Conservation (phyloP, 192 early-diverging fungal species). For the Mortierella hygrophila region DNA sequence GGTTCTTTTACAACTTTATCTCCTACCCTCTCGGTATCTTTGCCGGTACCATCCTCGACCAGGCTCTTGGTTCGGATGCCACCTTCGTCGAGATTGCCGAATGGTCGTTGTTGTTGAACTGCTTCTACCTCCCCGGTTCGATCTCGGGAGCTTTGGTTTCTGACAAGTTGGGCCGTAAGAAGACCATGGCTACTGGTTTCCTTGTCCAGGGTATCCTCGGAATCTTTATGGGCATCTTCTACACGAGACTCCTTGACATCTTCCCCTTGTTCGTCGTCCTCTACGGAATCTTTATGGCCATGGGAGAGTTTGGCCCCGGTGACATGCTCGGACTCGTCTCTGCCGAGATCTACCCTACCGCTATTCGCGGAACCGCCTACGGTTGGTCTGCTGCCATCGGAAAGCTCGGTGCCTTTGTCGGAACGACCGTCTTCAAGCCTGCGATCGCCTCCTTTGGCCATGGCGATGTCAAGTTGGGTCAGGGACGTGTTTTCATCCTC, state of each 20-base stretch:
- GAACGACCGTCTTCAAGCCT: conserved; percentile 61
- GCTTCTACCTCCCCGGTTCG: conserved; percentile 69
- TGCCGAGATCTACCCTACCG: conserved; percentile 66
- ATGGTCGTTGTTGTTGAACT: conserved; percentile 66
- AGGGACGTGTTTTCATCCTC: conserved; percentile 61
- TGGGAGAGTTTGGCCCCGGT: conserved; percentile 70
- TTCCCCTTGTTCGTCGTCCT: conserved; percentile 66
- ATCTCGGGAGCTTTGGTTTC: conserved; percentile 62
- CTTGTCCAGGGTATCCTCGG: conserved; percentile 62
- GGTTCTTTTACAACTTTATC: conserved; percentile 57
- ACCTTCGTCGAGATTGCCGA: conserved; percentile 58
- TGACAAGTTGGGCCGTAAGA: conserved; percentile 67
- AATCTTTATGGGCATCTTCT: conserved; percentile 63
- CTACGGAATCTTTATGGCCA: conserved; percentile 68
- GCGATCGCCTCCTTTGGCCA: conserved; percentile 48
- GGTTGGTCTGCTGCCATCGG: conserved; percentile 63
- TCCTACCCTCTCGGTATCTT: conserved; percentile 52
- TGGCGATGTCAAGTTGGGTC: conserved; percentile 46
- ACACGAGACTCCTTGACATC: conserved; percentile 53
- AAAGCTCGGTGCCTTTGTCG: conserved; percentile 51
- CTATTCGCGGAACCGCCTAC: conserved; percentile 64
- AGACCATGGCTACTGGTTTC: conserved; percentile 69
- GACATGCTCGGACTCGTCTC: conserved; percentile 63
- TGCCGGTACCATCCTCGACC: conserved; percentile 39
- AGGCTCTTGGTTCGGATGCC: conserved; percentile 33